Conservation (phyloP, 2,329 filamentous ascomycete genomes). For the Penicillium sclerotigenum region DNA sequence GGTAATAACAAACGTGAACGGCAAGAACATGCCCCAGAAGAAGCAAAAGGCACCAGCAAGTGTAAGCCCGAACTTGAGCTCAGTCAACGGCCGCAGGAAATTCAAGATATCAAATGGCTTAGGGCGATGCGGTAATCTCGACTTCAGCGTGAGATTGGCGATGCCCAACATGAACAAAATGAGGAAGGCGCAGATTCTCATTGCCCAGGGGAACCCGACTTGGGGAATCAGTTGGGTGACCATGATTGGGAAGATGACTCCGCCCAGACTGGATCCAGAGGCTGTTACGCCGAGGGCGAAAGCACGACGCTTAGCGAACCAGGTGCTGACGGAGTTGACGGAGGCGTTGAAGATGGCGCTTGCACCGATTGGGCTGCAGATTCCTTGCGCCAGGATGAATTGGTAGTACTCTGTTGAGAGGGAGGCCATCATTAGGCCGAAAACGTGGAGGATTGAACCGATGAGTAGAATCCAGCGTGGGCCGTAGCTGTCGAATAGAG, state of each 20-base stretch:
- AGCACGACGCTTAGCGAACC: slow-evolving; percentile 54
- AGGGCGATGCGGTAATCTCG: slow-evolving; percentile 39
- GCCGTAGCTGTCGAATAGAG: slow-evolving; percentile 61
- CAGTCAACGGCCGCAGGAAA: slow-evolving; percentile 24
- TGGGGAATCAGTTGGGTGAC: slow-evolving; percentile 52
- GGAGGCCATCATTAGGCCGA: slow-evolving; percentile 59
- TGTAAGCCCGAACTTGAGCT: slow-evolving; percentile 23
- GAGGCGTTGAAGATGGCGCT: slow-evolving; percentile 50
- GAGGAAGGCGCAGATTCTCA: slow-evolving; percentile 57
- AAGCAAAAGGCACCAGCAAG: slow-evolving; percentile 37
- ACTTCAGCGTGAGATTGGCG: slow-evolving; percentile 52
- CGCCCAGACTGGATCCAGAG: slow-evolving; percentile 55
- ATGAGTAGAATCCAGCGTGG: slow-evolving; percentile 53
- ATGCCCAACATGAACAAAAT: slow-evolving; percentile 58
- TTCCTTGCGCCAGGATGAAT: slow-evolving; percentile 54
- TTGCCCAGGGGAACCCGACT: slow-evolving; percentile 57
- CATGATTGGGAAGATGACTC: slow-evolving; percentile 63
- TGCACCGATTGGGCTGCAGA: slow-evolving; percentile 53
- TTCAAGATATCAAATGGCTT: slow-evolving; percentile 16
- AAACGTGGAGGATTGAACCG: slow-evolving; percentile 55
- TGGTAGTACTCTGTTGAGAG: slow-evolving; percentile 56
- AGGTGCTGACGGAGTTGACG: slow-evolving; percentile 41
- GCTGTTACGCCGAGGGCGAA: slow-evolving; percentile 55
- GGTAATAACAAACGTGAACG: slow-evolving; percentile 51
- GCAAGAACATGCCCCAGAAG: slow-evolving; percentile 60